These are phyloP conservation scores for Aspergillus candidus DNA, from an alignment of 2,329 filamentous ascomycete genomes.

Conservation along the genomic window DNA sequence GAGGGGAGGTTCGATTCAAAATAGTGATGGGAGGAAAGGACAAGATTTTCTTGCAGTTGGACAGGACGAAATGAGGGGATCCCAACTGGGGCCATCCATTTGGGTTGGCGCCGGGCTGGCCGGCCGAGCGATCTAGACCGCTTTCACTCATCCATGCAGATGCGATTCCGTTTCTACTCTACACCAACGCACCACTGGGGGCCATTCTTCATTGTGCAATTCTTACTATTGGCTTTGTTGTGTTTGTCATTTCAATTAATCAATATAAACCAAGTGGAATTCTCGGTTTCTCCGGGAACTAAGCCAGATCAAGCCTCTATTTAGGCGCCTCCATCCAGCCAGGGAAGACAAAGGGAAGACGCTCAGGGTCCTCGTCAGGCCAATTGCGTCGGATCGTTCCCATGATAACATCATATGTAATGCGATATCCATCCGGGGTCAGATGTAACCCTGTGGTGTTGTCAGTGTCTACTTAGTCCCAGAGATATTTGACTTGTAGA, in stretches of 20 bases:
- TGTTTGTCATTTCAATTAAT: background rate
- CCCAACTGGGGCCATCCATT: too few relatives aligned
- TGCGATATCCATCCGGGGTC: conserved; percentile 49
- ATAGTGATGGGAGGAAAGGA: too few relatives aligned
- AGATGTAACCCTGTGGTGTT: conserved; percentile 50
- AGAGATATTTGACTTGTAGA: too few relatives aligned
- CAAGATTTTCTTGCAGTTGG: too few relatives aligned
- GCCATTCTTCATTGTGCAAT: background rate
- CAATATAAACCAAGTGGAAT: background rate
- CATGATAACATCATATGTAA: conserved; percentile 51
- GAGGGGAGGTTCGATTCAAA: too few relatives aligned
- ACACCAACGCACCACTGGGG: background rate
- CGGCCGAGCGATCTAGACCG: conserved; percentile 1
- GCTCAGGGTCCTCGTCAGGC: conserved; percentile 51
- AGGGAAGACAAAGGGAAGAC: conserved; percentile 49
- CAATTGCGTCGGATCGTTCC: conserved; percentile 45
- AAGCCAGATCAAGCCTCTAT: conserved; percentile 11
- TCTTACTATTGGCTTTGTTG: background rate
- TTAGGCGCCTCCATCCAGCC: conserved; percentile 44
- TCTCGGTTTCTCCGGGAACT: too few relatives aligned
- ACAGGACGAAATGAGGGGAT: too few relatives aligned
- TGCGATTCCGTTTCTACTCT: background rate
- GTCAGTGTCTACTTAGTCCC: too few relatives aligned
- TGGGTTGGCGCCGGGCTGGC: too few relatives aligned
- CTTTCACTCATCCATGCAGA: background rate